Evolutionary conservation across 192 early-diverging fungal species (phyloP), one percentile per base, ranked within the genome.

Genomic region (Gigaspora rosea): DNA sequence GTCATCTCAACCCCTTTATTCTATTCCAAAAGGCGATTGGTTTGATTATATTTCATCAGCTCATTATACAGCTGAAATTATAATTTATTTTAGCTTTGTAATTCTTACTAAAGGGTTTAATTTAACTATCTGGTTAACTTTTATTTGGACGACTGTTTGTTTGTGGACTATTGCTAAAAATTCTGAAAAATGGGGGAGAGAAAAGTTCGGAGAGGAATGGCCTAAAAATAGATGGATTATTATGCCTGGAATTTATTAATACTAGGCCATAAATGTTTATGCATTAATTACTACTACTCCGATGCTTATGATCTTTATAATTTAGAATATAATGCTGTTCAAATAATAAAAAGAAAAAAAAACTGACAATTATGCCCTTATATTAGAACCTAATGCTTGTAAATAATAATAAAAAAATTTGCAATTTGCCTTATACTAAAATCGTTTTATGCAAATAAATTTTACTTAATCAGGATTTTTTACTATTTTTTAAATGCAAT

Each of bases 21-120:
- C 76, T 56, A 82, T 94, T 22, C 91, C 92, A 1, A 80, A 78
- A 52, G 91, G 91, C 41, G 90, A 91, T 71, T 85, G 90, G 88
- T 94, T 92, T 76, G 75, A 86, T 57, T 82, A 82, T 48, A 78
- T 91, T 4, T 86, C 88, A 11, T 82, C 85, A 3, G 91, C 92
- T 36, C 92, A 94, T 81, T 94, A 90, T 70, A 83, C 90, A 18
- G 88, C 88, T 67, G 92, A 94, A 78, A 91, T 94, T 62, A 66
- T 94, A 4, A 81, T 94, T 20, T 94, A 94, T 75, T 9, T 87
- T 36, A 85, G 86, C 3, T 74, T 91, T 16, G 85, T 84, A 47
- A 77, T 91, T n/a, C 79, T 90, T 35, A 81, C 83, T 5, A 82
- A 71, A 9, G 87, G 82, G 66, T 71, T 73, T 52, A 82, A 76